Conservation (phyloP, 1,139 yeast genomes). For the Chernovozyma aurita region DNA sequence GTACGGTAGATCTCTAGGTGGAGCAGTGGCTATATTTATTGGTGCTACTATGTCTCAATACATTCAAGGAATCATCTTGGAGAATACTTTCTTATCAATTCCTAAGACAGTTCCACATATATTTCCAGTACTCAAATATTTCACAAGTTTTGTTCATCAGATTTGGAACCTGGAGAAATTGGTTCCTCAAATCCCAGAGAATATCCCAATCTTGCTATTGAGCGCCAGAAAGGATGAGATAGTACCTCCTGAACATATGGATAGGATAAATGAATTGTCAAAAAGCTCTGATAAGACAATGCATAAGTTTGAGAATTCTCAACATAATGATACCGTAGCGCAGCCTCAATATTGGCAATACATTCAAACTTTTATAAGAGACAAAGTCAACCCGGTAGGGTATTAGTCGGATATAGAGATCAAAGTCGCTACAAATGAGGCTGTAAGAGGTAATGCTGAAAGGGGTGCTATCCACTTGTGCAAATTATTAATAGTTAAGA, state of each 20-base stretch:
- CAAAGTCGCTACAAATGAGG: not conserved
- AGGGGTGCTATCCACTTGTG: no score
- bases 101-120: conserved; percentile 79
- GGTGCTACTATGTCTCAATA: conserved; percentile 52
- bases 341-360: conserved; percentile 74
- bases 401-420: conserved; percentile 13
- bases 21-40: conserved; percentile 87
- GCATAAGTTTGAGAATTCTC: conserved; percentile 52
- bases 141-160: conserved; percentile 68
- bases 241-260: conserved; percentile 88
- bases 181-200: conserved; percentile 47
- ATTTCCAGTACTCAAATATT: conserved; percentile 61
- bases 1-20: conserved; percentile 91
- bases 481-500: no score
- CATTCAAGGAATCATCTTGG: conserved; percentile 66
- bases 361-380: conserved; percentile 51
- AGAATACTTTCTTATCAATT: conserved; percentile 80
- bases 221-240: conserved; percentile 82
- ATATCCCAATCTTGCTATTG: conserved; percentile 65
- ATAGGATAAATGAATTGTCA: conserved; percentile 48
- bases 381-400: conserved; percentile 38
- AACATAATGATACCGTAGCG: conserved; percentile 76
- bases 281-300: conserved; percentile 43
- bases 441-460: no score
- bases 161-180: conserved; percentile 75